Evolutionary conservation across 2,329 filamentous ascomycete species (phyloP).

Genomic region (Ceratocystis cacaofunesta): DNA sequence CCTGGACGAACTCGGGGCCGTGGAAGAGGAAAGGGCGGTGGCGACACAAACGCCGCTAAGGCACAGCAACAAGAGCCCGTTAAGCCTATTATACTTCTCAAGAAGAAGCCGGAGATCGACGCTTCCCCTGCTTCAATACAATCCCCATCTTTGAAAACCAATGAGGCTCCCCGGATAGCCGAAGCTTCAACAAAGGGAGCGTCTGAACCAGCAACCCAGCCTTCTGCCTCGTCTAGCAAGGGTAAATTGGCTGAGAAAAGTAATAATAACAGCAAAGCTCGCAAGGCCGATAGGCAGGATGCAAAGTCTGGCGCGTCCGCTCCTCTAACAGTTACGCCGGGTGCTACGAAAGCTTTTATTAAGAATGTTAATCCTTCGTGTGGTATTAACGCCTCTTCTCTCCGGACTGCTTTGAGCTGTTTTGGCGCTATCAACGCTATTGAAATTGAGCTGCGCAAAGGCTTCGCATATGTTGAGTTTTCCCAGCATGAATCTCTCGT

Average conservation of each 20-base stretch:
- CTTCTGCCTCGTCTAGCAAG: slow-evolving; percentile 22
- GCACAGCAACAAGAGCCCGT: slow-evolving; percentile 17
- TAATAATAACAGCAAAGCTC: slow-evolving; percentile 20
- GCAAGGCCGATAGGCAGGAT: slow-evolving; percentile 22
- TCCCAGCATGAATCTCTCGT: slow-evolving; percentile 54
- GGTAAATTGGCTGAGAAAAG: slow-evolving; percentile 20
- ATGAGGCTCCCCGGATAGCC: slow-evolving; percentile 20
- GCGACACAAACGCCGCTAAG: slow-evolving; percentile 23
- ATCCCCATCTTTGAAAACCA: slow-evolving; percentile 15
- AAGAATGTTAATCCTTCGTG: slow-evolving; percentile 81
- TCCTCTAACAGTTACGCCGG: slow-evolving; percentile 25
- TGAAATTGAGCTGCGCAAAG: slow-evolving; percentile 89
- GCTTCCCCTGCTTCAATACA: slow-evolving; percentile 7
- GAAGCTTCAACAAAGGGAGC: slow-evolving; percentile 19
- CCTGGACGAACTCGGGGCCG: slow-evolving; percentile 19
- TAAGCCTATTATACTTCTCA: slow-evolving; percentile 28
- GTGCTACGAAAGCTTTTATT: slow-evolving; percentile 54
- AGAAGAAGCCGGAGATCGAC: slow-evolving; percentile 27
- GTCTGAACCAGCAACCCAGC: slow-evolving; percentile 18
- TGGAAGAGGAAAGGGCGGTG: slow-evolving; percentile 26
- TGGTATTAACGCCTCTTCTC: slow-evolving; percentile 69
- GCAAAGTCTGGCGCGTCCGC: slow-evolving; percentile 21
- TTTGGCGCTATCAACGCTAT: slow-evolving; percentile 67
- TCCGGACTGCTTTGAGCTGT: slow-evolving; percentile 56
- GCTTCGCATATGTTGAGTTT: slow-evolving; percentile 88